Evolutionary conservation across 805 yeast species (phyloP).

Genomic region (Saccharomycopsis lassenensis): DNA sequence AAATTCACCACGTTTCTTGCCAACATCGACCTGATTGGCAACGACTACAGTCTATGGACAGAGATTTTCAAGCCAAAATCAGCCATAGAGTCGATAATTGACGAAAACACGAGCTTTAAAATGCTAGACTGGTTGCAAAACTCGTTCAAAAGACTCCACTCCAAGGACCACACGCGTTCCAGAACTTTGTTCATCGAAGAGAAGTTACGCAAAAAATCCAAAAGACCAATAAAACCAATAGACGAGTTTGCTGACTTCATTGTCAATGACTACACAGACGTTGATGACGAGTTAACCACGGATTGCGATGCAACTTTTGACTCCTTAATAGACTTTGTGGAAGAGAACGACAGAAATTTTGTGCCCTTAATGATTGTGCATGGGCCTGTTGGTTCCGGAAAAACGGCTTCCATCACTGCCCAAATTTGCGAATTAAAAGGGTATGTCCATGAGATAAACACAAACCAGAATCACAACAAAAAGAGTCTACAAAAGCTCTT

Average conservation of each 20-base stretch:
- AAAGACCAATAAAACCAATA: neutral
- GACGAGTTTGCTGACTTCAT: conserved; percentile 18
- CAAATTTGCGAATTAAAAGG: conserved; percentile 52
- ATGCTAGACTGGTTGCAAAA: too few relatives aligned
- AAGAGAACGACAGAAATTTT: conserved; percentile 23
- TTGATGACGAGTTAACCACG: conserved; percentile 7
- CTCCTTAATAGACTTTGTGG: conserved; percentile 2
- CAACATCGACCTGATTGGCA: too few relatives aligned
- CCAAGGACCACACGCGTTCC: too few relatives aligned
- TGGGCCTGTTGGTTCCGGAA: conserved; percentile 72
- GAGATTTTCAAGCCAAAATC: too few relatives aligned
- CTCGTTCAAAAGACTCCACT: too few relatives aligned
- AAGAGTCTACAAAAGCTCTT: conserved; percentile 56
- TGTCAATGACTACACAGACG: conserved; percentile 18
- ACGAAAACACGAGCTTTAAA: too few relatives aligned
- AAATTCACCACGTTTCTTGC: too few relatives aligned
- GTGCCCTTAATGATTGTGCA: conserved; percentile 54
- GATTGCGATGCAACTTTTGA: conserved; percentile 19
- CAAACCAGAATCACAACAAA: conserved; percentile 62
- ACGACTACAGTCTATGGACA: too few relatives aligned
- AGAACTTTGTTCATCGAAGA: conserved; percentile 20
- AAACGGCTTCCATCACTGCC: conserved; percentile 63
- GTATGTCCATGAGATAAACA: conserved; percentile 71
- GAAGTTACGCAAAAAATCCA: conserved; percentile 24
- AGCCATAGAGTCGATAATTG: too few relatives aligned